Base-by-base conservation (phyloP, 352 stramenopile species). In the Phytophthora pistaciae region DNA sequence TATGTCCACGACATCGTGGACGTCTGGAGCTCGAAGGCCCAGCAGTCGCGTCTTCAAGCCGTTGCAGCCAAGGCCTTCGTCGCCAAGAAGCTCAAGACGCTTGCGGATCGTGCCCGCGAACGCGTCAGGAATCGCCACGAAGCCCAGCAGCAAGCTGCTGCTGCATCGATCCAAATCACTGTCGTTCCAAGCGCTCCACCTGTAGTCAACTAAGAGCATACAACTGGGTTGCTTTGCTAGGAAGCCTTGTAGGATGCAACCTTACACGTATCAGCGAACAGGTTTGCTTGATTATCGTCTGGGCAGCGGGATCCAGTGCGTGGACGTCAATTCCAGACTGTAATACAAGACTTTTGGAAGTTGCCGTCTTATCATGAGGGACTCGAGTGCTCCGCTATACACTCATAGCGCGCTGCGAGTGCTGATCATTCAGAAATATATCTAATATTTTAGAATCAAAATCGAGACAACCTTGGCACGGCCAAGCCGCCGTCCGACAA, bases 1-100 rank as follows among this genome's bases (percentile, higher is more conserved):
- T 91, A 91, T 55, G 79, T 89, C 13, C 75, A 86, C 38, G 83
- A 77, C 50, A 79, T 90, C 31, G 78, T 88, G 13, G 74, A 90
- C 59, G 84, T 90, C 55, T 92, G 85, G 83, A 72, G 77, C 58
- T 64, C 68, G 7, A 87, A 80, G 59, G 63, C 60, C 0, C 73
- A 77, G 40, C 80, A 82, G 16, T 79, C 70, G 49, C 74, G 70
- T 5, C 40, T 81, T 21, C 70, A 84, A 29, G 63, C 75, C n/a
- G 20, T 70, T 16, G 74, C 70, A 11, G 49, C 66, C 31, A 80
- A 82, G 42, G 74, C 67, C 16, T 78, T 86, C 64, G 74, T 88
- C 48, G 80, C 78, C 44, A 90, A 87, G 52, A 75, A 78, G 52
- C 83, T 92, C 56, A 85, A 90, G 66, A 27, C 78, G 20, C 63